Evolutionary conservation across 2,329 filamentous ascomycete genomes (phyloP).

Genomic region (Zymoseptoria pseudotritici): DNA sequence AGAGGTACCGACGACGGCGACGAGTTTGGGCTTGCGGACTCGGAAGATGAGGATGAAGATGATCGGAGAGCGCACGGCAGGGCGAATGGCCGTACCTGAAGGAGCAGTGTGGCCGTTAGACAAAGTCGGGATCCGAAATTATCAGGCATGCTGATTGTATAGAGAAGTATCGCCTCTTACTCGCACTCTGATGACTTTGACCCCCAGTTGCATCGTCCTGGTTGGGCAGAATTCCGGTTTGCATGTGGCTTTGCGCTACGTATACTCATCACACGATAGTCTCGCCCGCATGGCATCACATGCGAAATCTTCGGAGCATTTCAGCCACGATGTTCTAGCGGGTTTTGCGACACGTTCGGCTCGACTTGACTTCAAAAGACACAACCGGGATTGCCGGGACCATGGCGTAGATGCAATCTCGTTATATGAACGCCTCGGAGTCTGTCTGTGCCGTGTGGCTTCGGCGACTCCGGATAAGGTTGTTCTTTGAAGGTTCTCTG

Average conservation of each 20-base stretch:
- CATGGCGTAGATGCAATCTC: background rate
- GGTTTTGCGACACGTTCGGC: background rate
- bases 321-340: background rate
- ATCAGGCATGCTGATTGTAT: background rate
- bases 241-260: background rate
- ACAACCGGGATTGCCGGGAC: background rate
- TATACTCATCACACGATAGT: background rate
- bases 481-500: background rate
- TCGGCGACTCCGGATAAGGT: background rate
- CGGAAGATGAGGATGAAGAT: slow-evolving; percentile 14
- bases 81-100: slow-evolving; percentile 10
- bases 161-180: background rate
- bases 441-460: background rate
- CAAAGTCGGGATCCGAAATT: background rate
- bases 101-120: background rate
- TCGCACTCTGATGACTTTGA: background rate
- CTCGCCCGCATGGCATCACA: background rate
- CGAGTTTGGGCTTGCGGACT: slow-evolving; percentile 11
- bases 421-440: background rate
- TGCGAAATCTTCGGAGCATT: background rate
- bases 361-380: background rate
- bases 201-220: background rate
- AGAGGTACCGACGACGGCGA: slow-evolving; percentile 7
- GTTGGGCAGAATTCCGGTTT: background rate
- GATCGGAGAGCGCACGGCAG: background rate